Percentiles rank a stretch among this genome's conserved stretches.
Conservation (phyloP, 768 basidiomycete genomes). For the Pleurotus sapidus region DNA sequence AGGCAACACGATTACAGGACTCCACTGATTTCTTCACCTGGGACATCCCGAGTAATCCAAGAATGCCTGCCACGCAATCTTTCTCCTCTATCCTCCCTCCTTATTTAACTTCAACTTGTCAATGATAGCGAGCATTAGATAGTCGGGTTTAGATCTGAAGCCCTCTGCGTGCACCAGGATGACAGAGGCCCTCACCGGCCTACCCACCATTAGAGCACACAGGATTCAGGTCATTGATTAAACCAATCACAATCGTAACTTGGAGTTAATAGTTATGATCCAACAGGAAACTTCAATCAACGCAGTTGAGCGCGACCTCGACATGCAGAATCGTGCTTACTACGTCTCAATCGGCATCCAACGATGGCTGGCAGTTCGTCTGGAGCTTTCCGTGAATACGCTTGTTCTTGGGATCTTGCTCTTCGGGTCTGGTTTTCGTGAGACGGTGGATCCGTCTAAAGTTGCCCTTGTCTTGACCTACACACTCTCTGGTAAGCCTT, state of each 20-base stretch:
- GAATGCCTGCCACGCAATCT: too few species aligned
- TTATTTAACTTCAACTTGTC: too few species aligned
- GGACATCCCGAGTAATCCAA: too few species aligned
- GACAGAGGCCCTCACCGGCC: conserved; percentile 57
- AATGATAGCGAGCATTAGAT: too few species aligned
- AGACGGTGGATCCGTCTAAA: conserved; percentile 53
- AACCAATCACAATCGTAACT: not conserved
- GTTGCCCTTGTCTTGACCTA: conserved; percentile 62
- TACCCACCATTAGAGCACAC: conserved; percentile 62
- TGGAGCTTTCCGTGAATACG: conserved; percentile 66
- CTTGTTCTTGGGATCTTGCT: conserved; percentile 67
- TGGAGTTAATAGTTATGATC: not conserved
- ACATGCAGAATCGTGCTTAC: conserved; percentile 60
- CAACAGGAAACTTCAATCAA: conserved; percentile 41
- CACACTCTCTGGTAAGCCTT: conserved; percentile 43
- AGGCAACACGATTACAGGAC: too few species aligned
- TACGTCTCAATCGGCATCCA: conserved; percentile 65
- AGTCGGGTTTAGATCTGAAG: too few species aligned
- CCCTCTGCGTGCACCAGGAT: not conserved
- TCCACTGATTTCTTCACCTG: too few species aligned
- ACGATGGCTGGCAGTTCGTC: conserved; percentile 58
- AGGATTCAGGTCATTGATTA: conserved; percentile 39
- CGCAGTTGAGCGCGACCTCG: conserved; percentile 50
- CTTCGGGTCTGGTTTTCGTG: conserved; percentile 64
- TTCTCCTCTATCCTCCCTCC: too few species aligned